phyloP scores from a whole-genome alignment of 768 basidiomycete species.

The Suillus alpinus region DNA sequence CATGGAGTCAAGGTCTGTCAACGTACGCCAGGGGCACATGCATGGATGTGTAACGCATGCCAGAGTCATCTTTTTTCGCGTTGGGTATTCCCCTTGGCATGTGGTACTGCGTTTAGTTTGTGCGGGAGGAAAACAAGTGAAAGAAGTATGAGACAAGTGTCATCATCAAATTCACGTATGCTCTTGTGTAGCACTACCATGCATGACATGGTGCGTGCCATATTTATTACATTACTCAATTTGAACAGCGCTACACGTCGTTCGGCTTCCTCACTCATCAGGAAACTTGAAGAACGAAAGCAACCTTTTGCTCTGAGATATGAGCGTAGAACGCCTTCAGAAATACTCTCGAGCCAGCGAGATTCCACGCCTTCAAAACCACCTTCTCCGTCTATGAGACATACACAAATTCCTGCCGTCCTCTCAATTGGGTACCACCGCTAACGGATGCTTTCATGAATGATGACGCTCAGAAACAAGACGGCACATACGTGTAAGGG shows the following conservation, averaged over 20 bases:
- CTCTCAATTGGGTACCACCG: background rate
- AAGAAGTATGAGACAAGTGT: background rate
- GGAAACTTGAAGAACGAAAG: slow-evolving; percentile 18
- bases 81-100: slow-evolving; percentile 88
- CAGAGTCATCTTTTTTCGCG: slow-evolving; percentile 76
- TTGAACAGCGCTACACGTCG: too few relatives aligned
- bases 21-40: slow-evolving; percentile 73
- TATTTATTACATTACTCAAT: too few relatives aligned
- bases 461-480: background rate
- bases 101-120: background rate
- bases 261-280: too few relatives aligned
- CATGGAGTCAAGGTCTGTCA: slow-evolving; percentile 3
- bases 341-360: slow-evolving; percentile 86
- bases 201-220: too few relatives aligned
- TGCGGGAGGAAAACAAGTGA: background rate
- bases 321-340: slow-evolving; percentile 60
- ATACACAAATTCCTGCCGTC: background rate
- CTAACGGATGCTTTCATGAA: background rate
- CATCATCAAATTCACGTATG: too few relatives aligned
- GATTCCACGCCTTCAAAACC: slow-evolving; percentile 90
- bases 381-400: slow-evolving; percentile 84
- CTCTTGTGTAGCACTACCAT: too few relatives aligned
- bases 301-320: slow-evolving; percentile 89
- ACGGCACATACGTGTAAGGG: background rate
- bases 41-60: slow-evolving; percentile 79